Percentiles rank a stretch among this genome's conserved stretches.
Evolutionary conservation across 2,329 filamentous ascomycete species (phyloP).

Genomic region (Fusarium praegraminearum): DNA sequence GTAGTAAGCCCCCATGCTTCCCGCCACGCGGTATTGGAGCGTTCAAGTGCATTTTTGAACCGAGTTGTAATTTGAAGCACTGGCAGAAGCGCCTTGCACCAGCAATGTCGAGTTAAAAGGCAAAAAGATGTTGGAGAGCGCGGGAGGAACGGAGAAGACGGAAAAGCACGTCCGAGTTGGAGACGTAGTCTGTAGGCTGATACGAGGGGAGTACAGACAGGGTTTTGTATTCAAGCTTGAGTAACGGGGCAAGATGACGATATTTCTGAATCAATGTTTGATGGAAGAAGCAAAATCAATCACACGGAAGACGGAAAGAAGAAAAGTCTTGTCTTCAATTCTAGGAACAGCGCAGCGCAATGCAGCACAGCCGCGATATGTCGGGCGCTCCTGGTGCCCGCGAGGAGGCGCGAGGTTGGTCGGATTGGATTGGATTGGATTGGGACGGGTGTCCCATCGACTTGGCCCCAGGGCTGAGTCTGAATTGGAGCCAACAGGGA

Average conservation of each 20-base stretch:
- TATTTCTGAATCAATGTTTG: conserved; percentile 1
- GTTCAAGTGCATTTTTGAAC: conserved; percentile 42
- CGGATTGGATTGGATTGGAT: conserved; percentile 34
- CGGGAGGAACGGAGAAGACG: conserved; percentile 15
- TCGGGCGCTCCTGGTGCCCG: conserved; percentile 24
- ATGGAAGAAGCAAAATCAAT: conserved; percentile 18
- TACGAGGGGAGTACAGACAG: conserved; percentile 22
- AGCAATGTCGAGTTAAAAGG: conserved; percentile 2
- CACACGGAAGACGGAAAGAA: conserved; percentile 13
- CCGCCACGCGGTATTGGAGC: conserved; percentile 36
- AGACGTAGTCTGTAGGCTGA: conserved; percentile 14
- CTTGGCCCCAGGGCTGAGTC: conserved; percentile 40
- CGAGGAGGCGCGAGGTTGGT: conserved; percentile 43
- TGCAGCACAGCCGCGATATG: conserved; percentile 40
- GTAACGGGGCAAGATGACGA: conserved; percentile 1
- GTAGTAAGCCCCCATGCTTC: conserved; percentile 19
- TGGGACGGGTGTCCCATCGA: conserved; percentile 16
- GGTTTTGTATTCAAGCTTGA: conserved; percentile 17
- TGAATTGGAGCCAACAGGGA: conserved; percentile 35
- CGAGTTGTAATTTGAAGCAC: conserved; percentile 33
- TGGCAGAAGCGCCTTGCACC: conserved; percentile 12
- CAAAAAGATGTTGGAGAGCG: conserved; percentile 14
- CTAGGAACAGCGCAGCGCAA: conserved; percentile 19
- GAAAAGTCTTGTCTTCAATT: conserved; percentile 34
- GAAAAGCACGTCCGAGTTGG: conserved; percentile 19